Evolutionary conservation across 768 basidiomycete genomes (phyloP).

Genomic region (Tulasnella sp.): DNA sequence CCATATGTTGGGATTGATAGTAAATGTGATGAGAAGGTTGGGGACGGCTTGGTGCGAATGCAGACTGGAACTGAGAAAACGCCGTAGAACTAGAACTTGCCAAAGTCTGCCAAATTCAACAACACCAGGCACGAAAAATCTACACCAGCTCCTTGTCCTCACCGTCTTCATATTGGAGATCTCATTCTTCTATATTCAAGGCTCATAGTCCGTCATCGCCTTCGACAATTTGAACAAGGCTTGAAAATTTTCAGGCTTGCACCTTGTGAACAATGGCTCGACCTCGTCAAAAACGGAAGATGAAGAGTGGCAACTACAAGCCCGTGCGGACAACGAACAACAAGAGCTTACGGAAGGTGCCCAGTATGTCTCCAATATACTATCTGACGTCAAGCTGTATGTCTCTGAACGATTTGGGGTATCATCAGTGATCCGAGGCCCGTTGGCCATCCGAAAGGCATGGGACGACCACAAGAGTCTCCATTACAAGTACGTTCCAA

Average conservation of each 20-base stretch:
- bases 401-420: constrained; percentile 2
- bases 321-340: constrained; percentile 53
- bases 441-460: constrained; percentile 65
- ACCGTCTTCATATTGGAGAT: too few relatives aligned
- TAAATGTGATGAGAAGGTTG: too few relatives aligned
- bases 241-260: too few relatives aligned
- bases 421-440: constrained; percentile 60
- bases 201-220: too few relatives aligned
- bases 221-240: too few relatives aligned
- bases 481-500: constrained; percentile 67
- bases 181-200: too few relatives aligned
- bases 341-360: not conserved
- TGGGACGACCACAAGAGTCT: constrained; percentile 87
- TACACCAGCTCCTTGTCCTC: not conserved
- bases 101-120: not conserved
- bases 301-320: constrained; percentile 62
- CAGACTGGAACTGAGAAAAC: not conserved
- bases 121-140: not conserved
- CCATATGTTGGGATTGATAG: too few relatives aligned
- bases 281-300: constrained; percentile 84
- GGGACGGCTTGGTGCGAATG: too few relatives aligned
- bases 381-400: not conserved
- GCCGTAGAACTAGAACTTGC: not conserved
- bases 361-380: not conserved
- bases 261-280: constrained; percentile 57